Evolutionary conservation across 2,329 filamentous ascomycete genomes (phyloP).

Genomic region (Colletotrichum theobromicola): DNA sequence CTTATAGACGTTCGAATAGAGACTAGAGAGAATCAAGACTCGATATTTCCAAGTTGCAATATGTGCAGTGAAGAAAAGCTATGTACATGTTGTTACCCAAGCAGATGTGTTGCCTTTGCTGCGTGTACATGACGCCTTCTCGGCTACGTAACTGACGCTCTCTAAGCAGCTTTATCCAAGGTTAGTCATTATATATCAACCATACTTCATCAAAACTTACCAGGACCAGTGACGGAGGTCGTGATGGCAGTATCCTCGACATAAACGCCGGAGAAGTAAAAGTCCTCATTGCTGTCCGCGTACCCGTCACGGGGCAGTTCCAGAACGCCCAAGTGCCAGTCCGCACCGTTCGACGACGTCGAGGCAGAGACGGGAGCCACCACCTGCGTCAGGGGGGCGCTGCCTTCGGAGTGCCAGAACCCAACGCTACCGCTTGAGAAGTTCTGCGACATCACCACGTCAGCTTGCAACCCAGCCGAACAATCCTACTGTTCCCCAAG

Average conservation of each 20-base stretch:
- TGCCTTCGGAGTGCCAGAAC: constrained; percentile 74
- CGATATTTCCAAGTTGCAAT: not conserved
- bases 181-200: not conserved
- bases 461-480: not conserved
- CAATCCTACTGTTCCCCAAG: not conserved
- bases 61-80: not conserved
- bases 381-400: constrained; percentile 59
- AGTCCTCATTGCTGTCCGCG: constrained; percentile 64
- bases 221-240: constrained; percentile 33
- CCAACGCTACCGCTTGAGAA: constrained; percentile 66
- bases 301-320: constrained; percentile 65
- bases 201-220: not conserved
- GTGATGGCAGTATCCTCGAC: constrained; percentile 56
- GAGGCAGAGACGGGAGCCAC: constrained; percentile 65
- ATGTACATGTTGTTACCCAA: not conserved
- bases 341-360: constrained; percentile 69
- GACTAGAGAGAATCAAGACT: not conserved
- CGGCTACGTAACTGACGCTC: not conserved
- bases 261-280: constrained; percentile 76
- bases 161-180: not conserved
- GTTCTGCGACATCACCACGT: constrained; percentile 39
- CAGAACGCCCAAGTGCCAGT: constrained; percentile 76
- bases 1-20: not conserved
- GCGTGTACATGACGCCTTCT: not conserved
- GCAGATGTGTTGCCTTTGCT: not conserved